Evolutionary conservation across 768 basidiomycete genomes (phyloP), one percentile per base, ranked within the genome.

Genomic region (Hirschioporus abietinus): DNA sequence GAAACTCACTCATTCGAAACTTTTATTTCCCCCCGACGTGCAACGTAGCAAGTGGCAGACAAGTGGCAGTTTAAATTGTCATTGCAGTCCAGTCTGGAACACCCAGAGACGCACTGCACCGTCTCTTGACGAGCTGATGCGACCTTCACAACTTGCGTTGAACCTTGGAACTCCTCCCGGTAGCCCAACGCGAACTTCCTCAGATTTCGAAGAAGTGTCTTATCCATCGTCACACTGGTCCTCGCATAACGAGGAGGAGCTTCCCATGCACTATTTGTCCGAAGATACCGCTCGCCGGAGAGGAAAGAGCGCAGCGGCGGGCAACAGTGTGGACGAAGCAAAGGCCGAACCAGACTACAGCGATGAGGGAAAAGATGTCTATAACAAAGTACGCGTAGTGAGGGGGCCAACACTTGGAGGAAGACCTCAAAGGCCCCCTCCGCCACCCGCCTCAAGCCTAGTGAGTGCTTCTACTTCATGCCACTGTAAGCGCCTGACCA

Each of bases 161-260:
- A 87, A 91, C 74, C 84, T 93, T 76, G 88, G 86, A 74, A 78
- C 84, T 68, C 81, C 83, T 67, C 79, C 81, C 70, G 82, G 83
- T 72, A 76, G 77, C 65, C 77, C 82, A 59, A 76, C 81, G 59
- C 80, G 80, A 72, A 79, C 83, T 63, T 86, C 86, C 65, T 85
- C 84, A 70, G 90, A 91, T 70, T 91, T 90, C 76, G 89, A 91
- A 77, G 83, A 91, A 73, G 78, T 91, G 67, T 75, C 82, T 17
- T 85, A 91, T 68, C 89, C 90, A 52, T 71, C 78, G 26, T 77
- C 72, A 70, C 71, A 77, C 70, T 75, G 77, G 77, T 34, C 70
- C 58, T 62, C 60, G 68, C 63, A 70, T 52, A 77, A 68, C 70
- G 76, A 57, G 67, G 83, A 83, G 67, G 78, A 78, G 23, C 73